These are phyloP conservation scores for Elsinoe fawcettii DNA, from an alignment of 2,329 filamentous ascomycete species.

Conservation along the genomic window DNA sequence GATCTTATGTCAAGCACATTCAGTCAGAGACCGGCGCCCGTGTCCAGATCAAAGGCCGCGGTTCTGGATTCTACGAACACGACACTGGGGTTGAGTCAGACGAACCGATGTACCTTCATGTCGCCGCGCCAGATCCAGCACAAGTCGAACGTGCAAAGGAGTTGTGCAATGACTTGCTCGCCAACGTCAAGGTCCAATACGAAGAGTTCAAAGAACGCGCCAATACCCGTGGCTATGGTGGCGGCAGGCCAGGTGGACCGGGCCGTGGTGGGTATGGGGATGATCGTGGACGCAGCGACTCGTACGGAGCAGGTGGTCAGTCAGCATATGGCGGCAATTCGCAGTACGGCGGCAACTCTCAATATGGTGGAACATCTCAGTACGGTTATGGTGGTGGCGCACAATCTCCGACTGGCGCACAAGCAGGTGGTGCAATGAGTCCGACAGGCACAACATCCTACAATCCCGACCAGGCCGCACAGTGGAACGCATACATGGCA, in stretches of 20 bases:
- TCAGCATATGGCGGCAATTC: conserved; percentile 27
- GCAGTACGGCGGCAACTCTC: conserved; percentile 19
- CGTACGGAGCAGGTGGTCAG: conserved; percentile 19
- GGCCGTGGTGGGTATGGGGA: conserved; percentile 32
- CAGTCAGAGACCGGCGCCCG: conserved; percentile 91
- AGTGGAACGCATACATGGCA: conserved; percentile 1
- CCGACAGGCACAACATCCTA: conserved; percentile 20
- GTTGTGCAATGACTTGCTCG: conserved; percentile 79
- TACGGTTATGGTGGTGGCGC: conserved; percentile 17
- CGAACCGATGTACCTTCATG: conserved; percentile 92
- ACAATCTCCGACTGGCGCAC: conserved; percentile 25
- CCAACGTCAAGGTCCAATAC: conserved; percentile 81
- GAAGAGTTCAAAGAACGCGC: conserved; percentile 73
- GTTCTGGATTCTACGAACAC: conserved; percentile 87
- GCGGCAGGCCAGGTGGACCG: conserved; percentile 30
- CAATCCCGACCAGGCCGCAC: conserved; percentile 21
- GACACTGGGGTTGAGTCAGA: conserved; percentile 86
- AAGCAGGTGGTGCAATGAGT: conserved; percentile 22
- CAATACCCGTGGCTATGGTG: conserved; percentile 35
- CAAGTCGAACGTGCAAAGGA: conserved; percentile 83
- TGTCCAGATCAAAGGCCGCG: conserved; percentile 95
- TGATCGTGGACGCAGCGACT: conserved; percentile 27
- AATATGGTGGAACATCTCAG: conserved; percentile 15
- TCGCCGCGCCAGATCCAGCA: conserved; percentile 78
- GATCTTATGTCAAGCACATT: conserved; percentile 96